Evolutionary conservation across 2,329 filamentous ascomycete species (phyloP), one percentile per base, ranked within the genome.

Genomic region (Fusarium nygamai): DNA sequence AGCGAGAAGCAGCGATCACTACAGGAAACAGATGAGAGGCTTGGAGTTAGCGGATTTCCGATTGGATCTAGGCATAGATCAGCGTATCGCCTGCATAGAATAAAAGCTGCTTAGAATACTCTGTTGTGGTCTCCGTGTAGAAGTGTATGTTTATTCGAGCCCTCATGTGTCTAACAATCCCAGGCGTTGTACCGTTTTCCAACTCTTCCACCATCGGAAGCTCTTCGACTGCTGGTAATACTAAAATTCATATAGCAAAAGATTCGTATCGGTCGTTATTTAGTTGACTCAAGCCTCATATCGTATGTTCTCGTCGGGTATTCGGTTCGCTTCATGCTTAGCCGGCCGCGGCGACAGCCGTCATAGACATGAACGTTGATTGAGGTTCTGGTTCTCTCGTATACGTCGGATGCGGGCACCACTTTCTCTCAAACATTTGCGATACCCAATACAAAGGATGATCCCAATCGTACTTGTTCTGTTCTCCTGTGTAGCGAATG

Each of bases 361-460:
- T 10, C 20, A 33, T 19, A 19, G 53, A 11, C n/a, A 39, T 38
- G 16, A 54, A 31, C 11, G 31, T 39, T 12, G 27, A 47, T 11
- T 31, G 24, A 6, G 76, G 65, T 6, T 74, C 4, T 24, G 20
- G 44, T 54, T 82, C 80, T 17, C 76, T 65, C 43, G 78, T 70
- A 57, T 82, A 82, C 1, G 79, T 82, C 2, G 76, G 70, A 64
- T 80, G 80, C 11, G 83, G 78, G 10, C 63, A 59, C 86, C 86
- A 88, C 9, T 79, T 69, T 4, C 81, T 76, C 56, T 85, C 82
- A 48, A 86, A 86, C 80, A 88, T 84, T 61, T 86, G 85, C 13
- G 84, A 82, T 16, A 86, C 80, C 78, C 86, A 87, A 69, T 84
- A 85, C 3, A 84, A 76, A 12, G 85, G 82, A 24, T 86, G 78